Evolutionary conservation across 108 stramenopile genomes (phyloP), one percentile per base, ranked within the genome.

Genomic region (Pseudonitzschia delicatissima): DNA sequence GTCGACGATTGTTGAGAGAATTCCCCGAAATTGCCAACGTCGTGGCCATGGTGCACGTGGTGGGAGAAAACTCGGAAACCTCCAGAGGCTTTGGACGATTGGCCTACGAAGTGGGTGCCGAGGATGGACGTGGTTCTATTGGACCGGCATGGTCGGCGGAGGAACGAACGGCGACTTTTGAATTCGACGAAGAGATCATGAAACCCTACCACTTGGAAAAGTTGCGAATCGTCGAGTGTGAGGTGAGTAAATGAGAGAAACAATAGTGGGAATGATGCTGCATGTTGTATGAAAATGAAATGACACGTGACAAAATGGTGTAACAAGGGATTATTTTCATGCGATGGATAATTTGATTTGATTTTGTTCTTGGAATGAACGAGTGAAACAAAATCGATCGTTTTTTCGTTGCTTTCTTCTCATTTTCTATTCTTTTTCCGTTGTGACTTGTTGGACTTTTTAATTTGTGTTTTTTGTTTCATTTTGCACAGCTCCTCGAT

Each of bases 61-160:
- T 88, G 12, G 87, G 91, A 2, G 67, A 76, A 66, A 66, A 78
- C 69, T 65, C 64, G 13, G 53, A 82, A n/a, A 86, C 87, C 6
- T 62, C 82, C 4, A 77, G 92, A 4, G 89, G 89, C 0, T 94
- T 87, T 65, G 89, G 86, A 21, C 79, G 92, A 32, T 72, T 94
- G 29, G 78, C 82, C 42, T 94, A 94, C 63, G 92, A 88, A 71
- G 87, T 92, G 7, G 91, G 91, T 9, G 91, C 91, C 45, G 91
- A 92, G 75, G 86, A 87, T 73, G 86, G 87, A 0, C 44, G 73
- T 0, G 91, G 91, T 6, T 66, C 37, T 13, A 85, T 92, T 37
- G 87, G 86, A 28, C 47, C 91, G 2, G 83, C 83, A 1, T 91
- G 90, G 92, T 73, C 71, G 49, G 62, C 62, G 15, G 84, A 83